A percentile compares a stretch with the other conserved stretches of the same genome.
Conservation (phyloP, 345 rosid species). For the Punica granatum region DNA sequence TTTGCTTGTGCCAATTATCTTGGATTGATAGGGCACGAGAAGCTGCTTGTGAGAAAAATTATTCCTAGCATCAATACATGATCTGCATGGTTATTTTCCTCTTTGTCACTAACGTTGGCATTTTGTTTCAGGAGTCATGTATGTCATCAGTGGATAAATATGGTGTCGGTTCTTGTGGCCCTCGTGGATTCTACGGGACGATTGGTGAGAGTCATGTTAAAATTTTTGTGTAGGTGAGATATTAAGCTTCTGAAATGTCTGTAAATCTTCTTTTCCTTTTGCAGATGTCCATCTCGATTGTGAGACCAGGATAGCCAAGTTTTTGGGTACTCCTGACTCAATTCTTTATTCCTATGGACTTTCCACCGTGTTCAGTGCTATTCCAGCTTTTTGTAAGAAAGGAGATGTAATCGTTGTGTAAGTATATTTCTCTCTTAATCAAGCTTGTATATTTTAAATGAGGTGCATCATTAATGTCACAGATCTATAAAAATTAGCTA, state of each 20-base stretch:
- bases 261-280: conserved; percentile 11
- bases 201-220: too few relatives aligned
- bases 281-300: conserved; percentile 99
- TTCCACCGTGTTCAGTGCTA: conserved; percentile 92
- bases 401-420: conserved; percentile 93
- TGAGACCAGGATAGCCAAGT: conserved; percentile 83
- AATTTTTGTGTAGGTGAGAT: too few relatives aligned
- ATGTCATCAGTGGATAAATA: conserved; percentile 83
- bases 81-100: conserved; percentile 2
- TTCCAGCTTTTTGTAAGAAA: conserved; percentile 93
- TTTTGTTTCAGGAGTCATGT: conserved; percentile 68
- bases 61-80: background rate
- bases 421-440: conserved; percentile 31
- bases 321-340: conserved; percentile 83
- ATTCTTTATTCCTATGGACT: conserved; percentile 97
- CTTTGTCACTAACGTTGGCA: conserved; percentile 4
- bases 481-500: too few relatives aligned
- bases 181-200: conserved; percentile 97
- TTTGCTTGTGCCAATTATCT: conserved; percentile 97
- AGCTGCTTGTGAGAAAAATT: conserved; percentile 52
- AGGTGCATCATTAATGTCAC: too few relatives aligned
- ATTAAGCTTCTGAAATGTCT: too few relatives aligned
- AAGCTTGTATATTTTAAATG: too few relatives aligned
- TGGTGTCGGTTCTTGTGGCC: conserved; percentile 98
- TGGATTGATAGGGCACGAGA: conserved; percentile 79